Percentiles rank a stretch among this genome's conserved stretches.
These are phyloP conservation scores for Talaromyces islandicus DNA, from an alignment of 2,329 filamentous ascomycete species.

Conservation along the genomic window DNA sequence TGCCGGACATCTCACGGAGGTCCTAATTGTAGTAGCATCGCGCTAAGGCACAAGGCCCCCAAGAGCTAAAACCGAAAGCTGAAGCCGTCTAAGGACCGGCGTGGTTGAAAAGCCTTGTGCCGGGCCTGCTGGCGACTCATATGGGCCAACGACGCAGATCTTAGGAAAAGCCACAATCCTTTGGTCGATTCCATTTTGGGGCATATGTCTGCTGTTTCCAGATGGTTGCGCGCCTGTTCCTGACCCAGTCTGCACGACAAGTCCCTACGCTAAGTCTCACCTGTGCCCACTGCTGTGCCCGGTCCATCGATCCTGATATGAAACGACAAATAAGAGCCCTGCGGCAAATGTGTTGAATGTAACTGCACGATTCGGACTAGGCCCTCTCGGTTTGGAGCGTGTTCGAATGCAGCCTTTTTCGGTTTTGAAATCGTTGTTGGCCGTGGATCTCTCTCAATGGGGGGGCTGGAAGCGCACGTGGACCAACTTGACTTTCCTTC, in stretches of 20 bases:
- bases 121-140: background rate
- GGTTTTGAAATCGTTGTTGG: background rate
- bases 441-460: background rate
- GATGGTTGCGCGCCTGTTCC: background rate
- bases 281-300: background rate
- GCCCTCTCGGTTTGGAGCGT: background rate
- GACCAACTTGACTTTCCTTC: background rate
- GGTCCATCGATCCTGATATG: background rate
- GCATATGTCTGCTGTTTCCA: background rate
- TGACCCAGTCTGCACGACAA: background rate
- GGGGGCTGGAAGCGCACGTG: background rate
- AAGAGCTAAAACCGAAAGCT: background rate
- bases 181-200: conserved; percentile 1
- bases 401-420: background rate
- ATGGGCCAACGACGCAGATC: conserved; percentile 8
- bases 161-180: conserved; percentile 12
- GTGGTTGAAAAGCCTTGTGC: background rate
- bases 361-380: background rate
- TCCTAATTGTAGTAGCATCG: background rate
- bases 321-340: background rate
- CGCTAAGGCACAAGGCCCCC: background rate
- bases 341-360: background rate
- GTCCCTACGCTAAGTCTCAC: background rate
- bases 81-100: background rate
- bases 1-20: background rate